Conservation (phyloP, 192 early-diverging fungal species). For the Coemansia sp. region DNA sequence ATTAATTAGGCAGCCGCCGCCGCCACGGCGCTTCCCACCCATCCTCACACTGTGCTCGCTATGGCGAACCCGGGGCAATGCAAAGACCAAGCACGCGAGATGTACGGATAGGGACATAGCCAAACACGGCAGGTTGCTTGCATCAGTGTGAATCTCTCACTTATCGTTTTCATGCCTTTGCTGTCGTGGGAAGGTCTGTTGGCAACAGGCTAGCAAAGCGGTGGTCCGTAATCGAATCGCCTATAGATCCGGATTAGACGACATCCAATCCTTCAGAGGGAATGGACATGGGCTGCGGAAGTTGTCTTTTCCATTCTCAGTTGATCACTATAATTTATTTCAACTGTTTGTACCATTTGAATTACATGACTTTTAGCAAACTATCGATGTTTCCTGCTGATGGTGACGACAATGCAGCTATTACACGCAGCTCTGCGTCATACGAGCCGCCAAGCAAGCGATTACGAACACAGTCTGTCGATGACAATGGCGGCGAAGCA, state of each 20-base stretch:
- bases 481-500: background rate
- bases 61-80: background rate
- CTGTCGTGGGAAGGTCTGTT: background rate
- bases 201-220: too few species aligned
- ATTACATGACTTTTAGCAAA: background rate
- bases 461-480: background rate
- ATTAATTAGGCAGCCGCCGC: constrained; percentile 6
- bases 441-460: background rate
- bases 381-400: background rate
- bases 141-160: background rate
- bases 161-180: background rate
- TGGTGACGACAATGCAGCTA: background rate
- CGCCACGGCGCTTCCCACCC: background rate
- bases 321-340: background rate
- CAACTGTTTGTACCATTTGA: background rate
- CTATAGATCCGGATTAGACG: background rate
- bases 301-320: background rate
- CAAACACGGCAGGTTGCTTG: background rate
- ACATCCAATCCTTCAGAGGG: background rate
- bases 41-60: background rate
- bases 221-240: background rate
- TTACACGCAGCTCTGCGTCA: background rate
- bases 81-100: background rate
- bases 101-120: background rate
- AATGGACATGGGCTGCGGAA: background rate